Evolutionary conservation across 2,329 filamentous ascomycete species (phyloP), one percentile per base, ranked within the genome.

Genomic region (Apiospora rasikravindrae): DNA sequence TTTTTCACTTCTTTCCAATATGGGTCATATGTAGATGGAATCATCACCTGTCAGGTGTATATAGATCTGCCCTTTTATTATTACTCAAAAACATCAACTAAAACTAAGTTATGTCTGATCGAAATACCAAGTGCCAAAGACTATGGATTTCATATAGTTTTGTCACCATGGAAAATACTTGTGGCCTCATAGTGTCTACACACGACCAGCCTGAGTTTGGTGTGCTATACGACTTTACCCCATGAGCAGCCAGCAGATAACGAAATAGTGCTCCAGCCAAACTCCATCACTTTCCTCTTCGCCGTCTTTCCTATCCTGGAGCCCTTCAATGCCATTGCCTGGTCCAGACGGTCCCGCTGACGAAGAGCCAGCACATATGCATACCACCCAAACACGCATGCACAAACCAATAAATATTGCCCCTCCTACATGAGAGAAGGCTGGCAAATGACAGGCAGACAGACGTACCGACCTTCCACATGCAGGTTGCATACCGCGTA

Each of bases 21-120:
- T 14, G 26, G 26, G 51, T 57, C 37, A 22, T 33, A 67, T 44
- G 66, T 67, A 47, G 66, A 67, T 44, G 66, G 37, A 47, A 44
- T 24, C 61, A 37, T 37, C 29, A 67, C 14, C 5, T 16, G 29
- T 37, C 66, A 16, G n/a, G 66, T 33, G 7, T 57, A 57, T 33
- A 57, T 57, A 33, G 51, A 57, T 57, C 26, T 26, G n/a, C n/a
- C 49, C 14, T 33, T 57, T 57, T 33, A 11, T 19, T 33, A 33
- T 57, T 57, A 33, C 3, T 6, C 6, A 14, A 57, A 0, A 53
- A 53, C 26, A 26, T 26, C 24, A 26, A 53, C 24, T 26, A 24
- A 53, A 26, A 26, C 33, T 33, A 3, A 33, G 3, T 33, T 6
- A 33, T 33, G 33, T 33, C 6, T 33, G 33, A 3, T 33, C 33